These are phyloP conservation scores for Aegle marmelos DNA, from an alignment of 345 rosid species.

Conservation along the genomic window DNA sequence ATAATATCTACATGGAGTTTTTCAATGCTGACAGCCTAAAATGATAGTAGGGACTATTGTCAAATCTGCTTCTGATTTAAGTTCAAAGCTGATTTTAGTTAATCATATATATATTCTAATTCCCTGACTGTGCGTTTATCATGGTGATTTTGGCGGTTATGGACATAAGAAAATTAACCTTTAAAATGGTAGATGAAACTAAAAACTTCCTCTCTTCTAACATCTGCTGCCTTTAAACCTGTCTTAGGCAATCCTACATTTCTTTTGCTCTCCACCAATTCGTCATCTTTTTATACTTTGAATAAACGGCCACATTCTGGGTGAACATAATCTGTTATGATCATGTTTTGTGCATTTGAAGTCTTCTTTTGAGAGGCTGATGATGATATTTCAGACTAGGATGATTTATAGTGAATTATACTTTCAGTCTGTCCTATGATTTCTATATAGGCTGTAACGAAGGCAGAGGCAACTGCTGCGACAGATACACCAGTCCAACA, in stretches of 20 bases:
- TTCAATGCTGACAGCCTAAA: not conserved
- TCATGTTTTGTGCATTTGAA: not conserved
- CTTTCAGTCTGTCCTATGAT: not conserved
- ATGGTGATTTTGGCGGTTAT: no score
- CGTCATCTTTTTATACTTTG: not conserved
- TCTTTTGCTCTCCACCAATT: not conserved
- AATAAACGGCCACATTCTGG: not conserved
- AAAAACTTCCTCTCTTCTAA: not conserved
- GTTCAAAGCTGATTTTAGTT: not conserved
- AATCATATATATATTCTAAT: no score
- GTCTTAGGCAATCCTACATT: no score
- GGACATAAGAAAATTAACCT: no score
- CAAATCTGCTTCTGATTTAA: not conserved
- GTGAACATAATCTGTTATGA: not conserved
- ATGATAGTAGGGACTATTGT: not conserved
- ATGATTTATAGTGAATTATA: not conserved
- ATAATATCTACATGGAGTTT: not conserved
- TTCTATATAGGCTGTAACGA: not conserved
- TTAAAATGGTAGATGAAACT: not conserved
- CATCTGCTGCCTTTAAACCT: not conserved
- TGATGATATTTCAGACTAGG: not conserved
- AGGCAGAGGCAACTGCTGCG: not conserved
- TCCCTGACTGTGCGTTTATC: no score
- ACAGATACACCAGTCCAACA: not conserved
- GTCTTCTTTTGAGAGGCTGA: not conserved